Evolutionary conservation across 73 alveolate species (phyloP).

Genomic region (Paramecium tetraurelia): DNA sequence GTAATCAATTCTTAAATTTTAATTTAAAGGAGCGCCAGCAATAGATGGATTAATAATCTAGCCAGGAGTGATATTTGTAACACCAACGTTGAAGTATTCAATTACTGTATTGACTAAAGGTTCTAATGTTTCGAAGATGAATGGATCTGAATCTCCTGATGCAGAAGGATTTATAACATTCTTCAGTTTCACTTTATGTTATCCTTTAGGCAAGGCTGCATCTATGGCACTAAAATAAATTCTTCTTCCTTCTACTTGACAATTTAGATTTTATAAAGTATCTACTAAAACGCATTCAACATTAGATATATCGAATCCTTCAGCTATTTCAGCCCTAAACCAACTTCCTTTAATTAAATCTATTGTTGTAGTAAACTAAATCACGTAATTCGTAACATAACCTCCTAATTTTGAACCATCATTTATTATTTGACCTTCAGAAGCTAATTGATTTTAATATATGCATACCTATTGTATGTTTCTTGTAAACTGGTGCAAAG

Average conservation of each 20-base stretch:
- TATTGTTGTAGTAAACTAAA: slow-evolving; percentile 24
- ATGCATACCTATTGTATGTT: background rate
- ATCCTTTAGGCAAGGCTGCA: background rate
- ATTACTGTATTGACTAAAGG: slow-evolving; percentile 15
- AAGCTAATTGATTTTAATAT: background rate
- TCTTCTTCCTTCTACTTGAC: slow-evolving; percentile 23
- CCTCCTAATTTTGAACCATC: slow-evolving; percentile 64
- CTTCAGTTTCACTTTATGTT: slow-evolving; percentile 28
- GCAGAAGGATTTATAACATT: slow-evolving; percentile 41
- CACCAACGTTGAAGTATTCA: background rate
- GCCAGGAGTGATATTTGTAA: slow-evolving; percentile 33
- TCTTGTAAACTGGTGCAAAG: background rate
- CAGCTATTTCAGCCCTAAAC: slow-evolving; percentile 52
- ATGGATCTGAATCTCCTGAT: slow-evolving; percentile 49
- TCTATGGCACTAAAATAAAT: slow-evolving; percentile 46
- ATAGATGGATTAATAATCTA: slow-evolving; percentile 36
- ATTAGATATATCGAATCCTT: background rate
- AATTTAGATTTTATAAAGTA: slow-evolving; percentile 8
- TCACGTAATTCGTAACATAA: slow-evolving; percentile 14
- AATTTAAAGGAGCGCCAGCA: slow-evolving; percentile 55
- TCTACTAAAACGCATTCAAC: slow-evolving; percentile 35
- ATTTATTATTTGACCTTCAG: background rate
- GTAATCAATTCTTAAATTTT: slow-evolving; percentile 55
- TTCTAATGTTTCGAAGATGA: slow-evolving; percentile 23
- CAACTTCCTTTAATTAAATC: slow-evolving; percentile 21